These are phyloP conservation scores for Pseudodiploospora longispora DNA, from an alignment of 2,329 filamentous ascomycete species.

Conservation along the genomic window DNA sequence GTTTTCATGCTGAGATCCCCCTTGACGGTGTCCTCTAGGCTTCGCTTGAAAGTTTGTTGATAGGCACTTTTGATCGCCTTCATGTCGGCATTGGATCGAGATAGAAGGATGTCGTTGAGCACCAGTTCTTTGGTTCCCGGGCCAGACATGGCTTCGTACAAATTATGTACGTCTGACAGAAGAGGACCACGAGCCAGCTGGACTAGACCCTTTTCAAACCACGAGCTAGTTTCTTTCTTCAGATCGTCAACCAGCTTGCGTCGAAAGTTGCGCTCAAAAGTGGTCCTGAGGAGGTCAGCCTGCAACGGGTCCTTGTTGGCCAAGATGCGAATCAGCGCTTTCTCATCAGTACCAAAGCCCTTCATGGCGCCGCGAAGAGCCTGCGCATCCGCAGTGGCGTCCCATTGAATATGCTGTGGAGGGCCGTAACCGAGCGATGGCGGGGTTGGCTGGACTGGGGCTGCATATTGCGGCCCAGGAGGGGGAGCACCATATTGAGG, in stretches of 20 bases:
- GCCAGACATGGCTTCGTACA: conserved; percentile 67
- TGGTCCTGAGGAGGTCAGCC: conserved; percentile 56
- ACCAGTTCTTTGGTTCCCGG: conserved; percentile 78
- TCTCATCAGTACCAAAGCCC: conserved; percentile 85
- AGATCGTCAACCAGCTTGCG: conserved; percentile 70
- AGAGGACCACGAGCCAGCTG: conserved; percentile 73
- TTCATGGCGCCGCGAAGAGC: conserved; percentile 79
- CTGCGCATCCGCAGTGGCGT: conserved; percentile 62
- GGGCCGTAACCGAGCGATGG: conserved; percentile 69
- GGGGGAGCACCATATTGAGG: conserved; percentile 34
- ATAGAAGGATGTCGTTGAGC: conserved; percentile 78
- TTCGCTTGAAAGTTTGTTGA: conserved; percentile 54
- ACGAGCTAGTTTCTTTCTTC: conserved; percentile 65
- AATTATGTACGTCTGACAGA: conserved; percentile 61
- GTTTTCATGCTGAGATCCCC: conserved; percentile 82
- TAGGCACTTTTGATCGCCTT: conserved; percentile 78
- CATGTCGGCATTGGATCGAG: conserved; percentile 79
- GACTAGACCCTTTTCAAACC: conserved; percentile 67
- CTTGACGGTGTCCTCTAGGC: conserved; percentile 64
- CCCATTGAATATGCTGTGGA: conserved; percentile 59
- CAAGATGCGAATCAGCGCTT: conserved; percentile 61
- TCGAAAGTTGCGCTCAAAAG: conserved; percentile 56
- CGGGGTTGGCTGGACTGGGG: conserved; percentile 45
- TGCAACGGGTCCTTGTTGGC: conserved; percentile 70
- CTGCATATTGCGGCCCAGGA: conserved; percentile 23